Conservation (phyloP, 2,329 filamentous ascomycete species). For the Rasamsonia emersonii region DNA sequence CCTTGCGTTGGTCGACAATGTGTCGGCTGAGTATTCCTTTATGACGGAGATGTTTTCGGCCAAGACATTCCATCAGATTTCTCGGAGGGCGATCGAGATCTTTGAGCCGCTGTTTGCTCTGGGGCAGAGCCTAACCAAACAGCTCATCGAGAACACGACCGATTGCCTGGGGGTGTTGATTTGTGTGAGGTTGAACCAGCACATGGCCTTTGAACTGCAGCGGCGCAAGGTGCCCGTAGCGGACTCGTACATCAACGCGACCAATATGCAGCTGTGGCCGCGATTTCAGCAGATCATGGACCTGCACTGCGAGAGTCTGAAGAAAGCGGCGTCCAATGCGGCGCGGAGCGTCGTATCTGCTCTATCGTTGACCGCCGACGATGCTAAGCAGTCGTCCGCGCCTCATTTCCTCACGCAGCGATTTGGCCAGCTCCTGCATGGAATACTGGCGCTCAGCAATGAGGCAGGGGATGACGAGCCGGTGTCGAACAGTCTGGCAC, state of each 20-base stretch:
- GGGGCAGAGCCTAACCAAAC: conserved; percentile 67
- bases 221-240: conserved; percentile 80
- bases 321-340: conserved; percentile 44
- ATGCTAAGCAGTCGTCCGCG: conserved; percentile 44
- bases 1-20: conserved; percentile 85
- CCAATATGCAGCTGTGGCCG: conserved; percentile 93
- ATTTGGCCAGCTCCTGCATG: conserved; percentile 88
- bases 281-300: conserved; percentile 92
- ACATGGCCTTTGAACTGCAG: conserved; percentile 88
- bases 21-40: conserved; percentile 90
- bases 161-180: conserved; percentile 82
- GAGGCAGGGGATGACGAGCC: conserved; percentile 93
- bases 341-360: conserved; percentile 44
- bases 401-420: conserved; percentile 88
- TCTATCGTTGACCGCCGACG: conserved; percentile 45
- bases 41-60: conserved; percentile 82
- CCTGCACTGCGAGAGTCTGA: conserved; percentile 79
- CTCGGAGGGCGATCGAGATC: conserved; percentile 75
- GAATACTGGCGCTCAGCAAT: conserved; percentile 71
- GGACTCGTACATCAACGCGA: conserved; percentile 88
- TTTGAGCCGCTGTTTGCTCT: conserved; percentile 86
- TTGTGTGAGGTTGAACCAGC: conserved; percentile 89
- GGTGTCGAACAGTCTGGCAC: conserved; percentile 67
- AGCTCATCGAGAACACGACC: conserved; percentile 64
- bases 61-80: conserved; percentile 65